A percentile compares a stretch with the other conserved stretches of the same genome.
Conservation (phyloP, 768 basidiomycete genomes). For the Brasilioporus rufonigricans region DNA sequence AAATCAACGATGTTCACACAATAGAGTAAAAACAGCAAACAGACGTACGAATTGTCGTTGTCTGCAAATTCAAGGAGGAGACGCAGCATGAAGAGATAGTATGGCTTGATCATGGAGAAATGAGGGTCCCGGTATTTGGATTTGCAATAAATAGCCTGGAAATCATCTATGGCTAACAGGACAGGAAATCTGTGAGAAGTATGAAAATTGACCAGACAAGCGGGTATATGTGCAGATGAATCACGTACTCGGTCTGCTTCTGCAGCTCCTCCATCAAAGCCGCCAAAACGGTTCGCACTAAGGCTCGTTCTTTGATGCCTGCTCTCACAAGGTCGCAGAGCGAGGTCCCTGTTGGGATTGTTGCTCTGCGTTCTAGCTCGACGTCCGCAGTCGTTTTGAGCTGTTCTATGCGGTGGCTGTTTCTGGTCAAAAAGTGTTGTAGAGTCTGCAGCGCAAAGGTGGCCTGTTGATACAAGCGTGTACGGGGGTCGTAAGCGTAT, state of each 20-base stretch:
- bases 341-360: constrained; percentile 45
- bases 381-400: constrained; percentile 44
- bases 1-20: constrained; percentile 1
- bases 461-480: constrained; percentile 76
- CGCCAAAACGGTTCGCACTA: constrained; percentile 55
- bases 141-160: constrained; percentile 73
- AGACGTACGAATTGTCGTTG: constrained; percentile 60
- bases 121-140: constrained; percentile 74
- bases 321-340: constrained; percentile 55
- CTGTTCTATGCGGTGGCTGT: constrained; percentile 41
- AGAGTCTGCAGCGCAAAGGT: constrained; percentile 61
- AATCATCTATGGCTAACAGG: constrained; percentile 82
- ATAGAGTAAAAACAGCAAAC: background rate
- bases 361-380: constrained; percentile 44
- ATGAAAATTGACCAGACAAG: background rate
- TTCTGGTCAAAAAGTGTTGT: constrained; percentile 59
- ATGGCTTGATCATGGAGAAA: constrained; percentile 64
- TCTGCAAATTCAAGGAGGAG: constrained; percentile 78
- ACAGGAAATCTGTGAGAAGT: constrained; percentile 61
- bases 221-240: background rate
- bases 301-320: constrained; percentile 51
- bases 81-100: constrained; percentile 77
- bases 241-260: constrained; percentile 58
- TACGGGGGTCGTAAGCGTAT: constrained; percentile 71
- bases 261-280: constrained; percentile 61